A percentile compares a stretch with the other conserved stretches of the same genome.
Evolutionary conservation across 177 flowering plant species (phyloP).

Genomic region (Vitis hybrid): DNA sequence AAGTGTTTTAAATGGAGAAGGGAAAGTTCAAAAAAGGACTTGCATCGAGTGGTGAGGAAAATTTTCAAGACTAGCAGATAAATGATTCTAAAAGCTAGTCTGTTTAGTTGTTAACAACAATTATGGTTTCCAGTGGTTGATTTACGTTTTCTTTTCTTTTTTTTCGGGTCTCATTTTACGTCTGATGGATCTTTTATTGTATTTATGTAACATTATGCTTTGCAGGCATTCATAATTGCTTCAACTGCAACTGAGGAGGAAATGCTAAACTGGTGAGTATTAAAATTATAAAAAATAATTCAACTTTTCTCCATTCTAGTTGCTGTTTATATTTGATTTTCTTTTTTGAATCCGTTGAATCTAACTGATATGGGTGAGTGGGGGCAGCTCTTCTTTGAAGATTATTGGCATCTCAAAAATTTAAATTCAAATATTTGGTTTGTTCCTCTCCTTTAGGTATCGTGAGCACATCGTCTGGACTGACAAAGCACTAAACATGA

Average conservation of each 20-base stretch:
- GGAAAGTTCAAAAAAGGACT: no score
- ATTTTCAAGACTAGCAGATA: no score
- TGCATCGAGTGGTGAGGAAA: no score
- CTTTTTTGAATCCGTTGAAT: background rate
- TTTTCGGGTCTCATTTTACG: background rate
- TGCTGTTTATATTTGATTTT: background rate
- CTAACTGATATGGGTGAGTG: no score
- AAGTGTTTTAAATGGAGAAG: no score
- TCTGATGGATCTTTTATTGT: background rate
- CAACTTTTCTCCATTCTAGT: background rate
- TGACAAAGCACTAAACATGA: slow-evolving; percentile 38
- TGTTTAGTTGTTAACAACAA: no score
- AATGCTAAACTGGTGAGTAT: slow-evolving; percentile 55
- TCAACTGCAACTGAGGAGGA: slow-evolving; percentile 71
- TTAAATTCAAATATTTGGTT: background rate
- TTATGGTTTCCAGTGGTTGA: background rate
- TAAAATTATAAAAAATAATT: background rate
- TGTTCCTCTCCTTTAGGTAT: slow-evolving; percentile 33
- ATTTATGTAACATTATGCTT: background rate
- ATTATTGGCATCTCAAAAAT: background rate
- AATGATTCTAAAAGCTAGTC: no score
- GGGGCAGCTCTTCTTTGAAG: background rate
- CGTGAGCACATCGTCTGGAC: slow-evolving; percentile 58
- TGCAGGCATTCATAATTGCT: slow-evolving; percentile 76
- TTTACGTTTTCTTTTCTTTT: background rate